Evolutionary conservation across 768 basidiomycete species (phyloP), one percentile per base, ranked within the genome.

Genomic region (Leccinum imitatum): DNA sequence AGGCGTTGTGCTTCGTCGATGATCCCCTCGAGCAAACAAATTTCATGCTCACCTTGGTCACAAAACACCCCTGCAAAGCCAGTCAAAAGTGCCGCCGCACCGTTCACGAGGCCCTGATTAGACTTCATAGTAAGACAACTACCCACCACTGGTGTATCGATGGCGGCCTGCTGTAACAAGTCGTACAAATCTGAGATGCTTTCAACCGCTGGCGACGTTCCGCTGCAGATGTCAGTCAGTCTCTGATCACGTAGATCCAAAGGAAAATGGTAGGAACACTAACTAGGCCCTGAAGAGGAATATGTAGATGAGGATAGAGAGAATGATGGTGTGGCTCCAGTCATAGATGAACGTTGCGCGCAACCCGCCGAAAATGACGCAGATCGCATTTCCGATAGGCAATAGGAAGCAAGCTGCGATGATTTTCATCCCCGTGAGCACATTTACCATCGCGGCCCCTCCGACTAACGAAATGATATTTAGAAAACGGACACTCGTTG

Each of bases 81-180:
- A 54, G 77, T 76, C 21, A 74, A 57, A 27, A 79, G 31, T 70
- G 2, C 69, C 6, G 75, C 72, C 19, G 75, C 74, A 56, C 78
- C 79, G 50, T 80, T 79, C 13, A 80, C 75, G 23, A 81, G 66
- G 6, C 75, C 79, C 58, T 78, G 75, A 47, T 79, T 76, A 15
- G 82, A 82, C 62, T 82, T 82, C 79, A 86, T 81, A 0, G 84
- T 85, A 39, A 84, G 59, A 63, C 84, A 85, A 54, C 80, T 81
- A 6, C 84, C 82, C 14, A 59, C 60, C 0, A 85, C 82, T 0
- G 84, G 84, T 1, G 70, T 68, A n/a, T 78, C 75, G 6, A 69
- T 57, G 1, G 76, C 78, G 3, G 84, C 84, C 31, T 76, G 69
- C 3, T 77, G 71, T 0, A 86, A 75, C 23, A 86, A 73, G 55